phyloP scores from a whole-genome alignment of 176 grass and related monocot genomes.

The Ananas comosus region DNA sequence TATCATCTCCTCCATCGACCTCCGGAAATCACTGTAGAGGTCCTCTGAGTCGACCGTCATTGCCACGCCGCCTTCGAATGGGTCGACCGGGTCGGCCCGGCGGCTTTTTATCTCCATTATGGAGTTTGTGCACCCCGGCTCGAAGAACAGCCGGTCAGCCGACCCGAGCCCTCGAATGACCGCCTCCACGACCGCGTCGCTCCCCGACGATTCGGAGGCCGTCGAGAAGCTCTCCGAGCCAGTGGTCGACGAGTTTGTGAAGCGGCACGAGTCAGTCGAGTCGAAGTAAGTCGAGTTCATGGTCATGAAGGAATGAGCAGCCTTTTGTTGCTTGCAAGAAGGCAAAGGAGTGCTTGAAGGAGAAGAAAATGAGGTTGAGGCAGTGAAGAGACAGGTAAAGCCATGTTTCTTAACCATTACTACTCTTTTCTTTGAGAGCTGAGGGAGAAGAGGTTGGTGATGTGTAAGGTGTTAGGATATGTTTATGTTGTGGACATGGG shows the following conservation, averaged over 20 bases:
- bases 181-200: constrained; percentile 11
- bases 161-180: constrained; percentile 34
- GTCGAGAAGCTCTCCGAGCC: constrained; percentile 21
- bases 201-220: not conserved
- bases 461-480: not conserved
- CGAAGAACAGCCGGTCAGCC: constrained; percentile 37
- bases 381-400: constrained; percentile 38
- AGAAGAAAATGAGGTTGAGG: constrained; percentile 14
- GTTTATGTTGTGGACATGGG: not conserved
- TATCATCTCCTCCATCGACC: constrained; percentile 89
- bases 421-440: not conserved
- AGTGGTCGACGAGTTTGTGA: constrained; percentile 1
- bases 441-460: not conserved
- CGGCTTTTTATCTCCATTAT: constrained; percentile 20
- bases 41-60: constrained; percentile 53
- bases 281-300: constrained; percentile 25
- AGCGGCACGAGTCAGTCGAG: constrained; percentile 9
- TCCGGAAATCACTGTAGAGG: constrained; percentile 61
- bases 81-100: not conserved
- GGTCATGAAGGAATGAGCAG: constrained; percentile 7
- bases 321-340: constrained; percentile 17
- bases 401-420: constrained; percentile 42
- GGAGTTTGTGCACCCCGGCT: constrained; percentile 35
- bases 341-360: constrained; percentile 28
- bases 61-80: constrained; percentile 42